Base-by-base conservation (phyloP, 164 flowering plant genomes). In the Vitis riparia region DNA sequence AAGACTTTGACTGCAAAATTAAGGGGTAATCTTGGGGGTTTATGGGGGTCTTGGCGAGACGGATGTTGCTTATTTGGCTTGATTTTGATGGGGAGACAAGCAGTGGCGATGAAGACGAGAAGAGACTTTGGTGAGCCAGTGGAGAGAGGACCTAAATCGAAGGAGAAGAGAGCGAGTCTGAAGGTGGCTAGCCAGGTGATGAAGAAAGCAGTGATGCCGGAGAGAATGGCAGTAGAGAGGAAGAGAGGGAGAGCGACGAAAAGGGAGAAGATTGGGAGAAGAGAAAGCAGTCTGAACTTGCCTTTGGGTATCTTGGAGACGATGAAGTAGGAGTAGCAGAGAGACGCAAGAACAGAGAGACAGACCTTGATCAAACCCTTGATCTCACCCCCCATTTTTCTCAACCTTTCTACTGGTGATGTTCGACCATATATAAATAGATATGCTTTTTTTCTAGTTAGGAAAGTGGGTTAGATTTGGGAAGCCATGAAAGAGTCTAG, bases 111-210 rank as follows among this genome's bases (percentile, higher is more conserved):
- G 68, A 71, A 80, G 4, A 8, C 67, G 50, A n/a, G 49, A 29
- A 74, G 56, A 23, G 79, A 52, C 14, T 52, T 55, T 12, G 62
- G 57, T 47, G 78, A 69, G 30, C 29, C 29, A 55, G 68, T 6
- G 17, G 77, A n/a, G 47, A 81, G 71, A 2, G 82, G 82, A 47
- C 82, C 84, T n/a, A 12, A 68, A 63, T 67, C 73, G 62, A 80
- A 82, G 62, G 78, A 60, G 68, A 73, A 75, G 70, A 81, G 85
- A 59, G 83, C 75, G 63, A 85, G 86, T 68, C 76, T 83, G 78
- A 76, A 81, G 61, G 73, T 79, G 68, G 72, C 75, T 2, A 83
- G 68, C 85, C 86, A 86, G 1, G 80, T 56, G 51, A 81, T 27
- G 58, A 51, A 75, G 70, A 84, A 79, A 17, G 72, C 63, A 4